phyloP scores from a whole-genome alignment of 306 rosid species.

The Glycine soja region DNA sequence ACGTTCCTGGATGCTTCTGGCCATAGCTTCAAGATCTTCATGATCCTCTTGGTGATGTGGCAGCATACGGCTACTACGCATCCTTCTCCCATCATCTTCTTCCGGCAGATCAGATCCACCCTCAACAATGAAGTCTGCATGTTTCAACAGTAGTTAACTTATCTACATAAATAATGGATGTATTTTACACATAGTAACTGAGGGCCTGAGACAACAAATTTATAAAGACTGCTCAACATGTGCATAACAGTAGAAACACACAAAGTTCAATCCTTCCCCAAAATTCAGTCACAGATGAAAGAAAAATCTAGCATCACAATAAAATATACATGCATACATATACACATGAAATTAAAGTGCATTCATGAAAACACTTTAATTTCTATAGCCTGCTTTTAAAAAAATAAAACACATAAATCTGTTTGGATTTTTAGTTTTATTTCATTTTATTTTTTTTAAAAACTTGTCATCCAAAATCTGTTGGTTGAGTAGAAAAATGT shows the following conservation, averaged over 20 bases:
- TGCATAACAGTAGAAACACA: slow-evolving; percentile 9
- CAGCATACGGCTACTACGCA: slow-evolving; percentile 60
- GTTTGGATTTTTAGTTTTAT: not conserved
- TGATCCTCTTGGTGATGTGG: slow-evolving; percentile 77
- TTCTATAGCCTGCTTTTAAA: not conserved
- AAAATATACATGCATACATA: not conserved
- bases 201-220: slow-evolving; percentile 8
- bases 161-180: slow-evolving; percentile 10
- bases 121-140: slow-evolving; percentile 80
- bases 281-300: not conserved
- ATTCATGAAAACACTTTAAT: not conserved
- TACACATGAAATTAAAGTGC: too few relatives aligned
- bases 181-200: not conserved
- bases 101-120: slow-evolving; percentile 69
- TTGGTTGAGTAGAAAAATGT: not conserved
- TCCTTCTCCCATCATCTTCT: slow-evolving; percentile 75
- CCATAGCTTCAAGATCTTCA: slow-evolving; percentile 91
- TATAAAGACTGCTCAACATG: slow-evolving; percentile 13
- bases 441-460: not conserved
- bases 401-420: not conserved
- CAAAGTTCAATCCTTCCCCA: slow-evolving; percentile 20
- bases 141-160: slow-evolving; percentile 26
- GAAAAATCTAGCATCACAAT: slow-evolving; percentile 17
- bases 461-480: not conserved
- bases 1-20: slow-evolving; percentile 77